These are phyloP conservation scores for Coemansia sp. DNA, from an alignment of 192 early-diverging fungal species.

Conservation along the genomic window DNA sequence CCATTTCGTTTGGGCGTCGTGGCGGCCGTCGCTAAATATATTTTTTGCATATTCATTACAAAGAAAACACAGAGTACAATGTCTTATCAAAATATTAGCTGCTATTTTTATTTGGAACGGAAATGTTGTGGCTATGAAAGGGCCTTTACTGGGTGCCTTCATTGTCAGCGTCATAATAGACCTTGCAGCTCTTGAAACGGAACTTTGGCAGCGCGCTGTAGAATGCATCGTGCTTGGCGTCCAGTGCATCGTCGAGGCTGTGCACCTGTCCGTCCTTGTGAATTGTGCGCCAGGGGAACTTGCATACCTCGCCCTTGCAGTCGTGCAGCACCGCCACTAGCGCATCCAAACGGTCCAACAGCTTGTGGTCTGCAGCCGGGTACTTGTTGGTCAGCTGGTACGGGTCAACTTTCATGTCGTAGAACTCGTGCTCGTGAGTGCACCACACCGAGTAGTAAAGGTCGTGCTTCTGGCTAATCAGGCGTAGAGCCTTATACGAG, in stretches of 20 bases:
- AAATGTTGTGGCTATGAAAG: constrained; percentile 9
- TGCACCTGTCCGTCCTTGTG: constrained; percentile 47
- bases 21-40: constrained; percentile 3
- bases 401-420: constrained; percentile 61
- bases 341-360: constrained; percentile 64
- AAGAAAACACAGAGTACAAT: background rate
- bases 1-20: constrained; percentile 38
- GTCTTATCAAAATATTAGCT: background rate
- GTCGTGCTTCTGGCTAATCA: constrained; percentile 58
- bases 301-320: constrained; percentile 60
- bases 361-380: constrained; percentile 16
- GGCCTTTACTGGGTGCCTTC: constrained; percentile 15
- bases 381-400: constrained; percentile 63
- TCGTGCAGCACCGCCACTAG: constrained; percentile 55
- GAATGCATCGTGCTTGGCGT: constrained; percentile 54
- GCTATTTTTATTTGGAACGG: background rate
- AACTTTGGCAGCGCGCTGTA: constrained; percentile 57
- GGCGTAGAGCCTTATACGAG: constrained; percentile 60
- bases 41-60: background rate
- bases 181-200: constrained; percentile 37
- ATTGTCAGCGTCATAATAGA: constrained; percentile 39
- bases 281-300: constrained; percentile 61
- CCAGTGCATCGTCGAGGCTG: constrained; percentile 54
- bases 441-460: constrained; percentile 62
- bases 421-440: constrained; percentile 62